Evolutionary conservation across 164 flowering plant species (phyloP).

Genomic region (Berberis thunbergii): DNA sequence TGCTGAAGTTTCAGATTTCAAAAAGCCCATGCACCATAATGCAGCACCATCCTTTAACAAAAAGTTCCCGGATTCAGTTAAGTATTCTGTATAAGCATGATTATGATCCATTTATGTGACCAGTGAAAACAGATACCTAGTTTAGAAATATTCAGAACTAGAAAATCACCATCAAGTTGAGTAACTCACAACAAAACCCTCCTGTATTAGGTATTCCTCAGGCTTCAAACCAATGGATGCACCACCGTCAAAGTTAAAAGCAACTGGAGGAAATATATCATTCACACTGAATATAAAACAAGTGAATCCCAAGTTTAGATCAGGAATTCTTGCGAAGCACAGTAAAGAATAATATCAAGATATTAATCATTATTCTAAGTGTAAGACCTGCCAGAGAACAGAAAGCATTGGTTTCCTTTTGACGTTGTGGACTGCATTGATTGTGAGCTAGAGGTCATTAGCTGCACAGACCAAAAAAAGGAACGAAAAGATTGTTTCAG

Average conservation of each 20-base stretch:
- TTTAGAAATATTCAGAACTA: too few relatives aligned
- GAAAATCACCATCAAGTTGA: not conserved
- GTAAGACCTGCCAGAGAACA: conserved; percentile 14
- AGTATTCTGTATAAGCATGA: not conserved
- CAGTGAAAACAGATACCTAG: too few relatives aligned
- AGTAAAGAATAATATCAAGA: too few relatives aligned
- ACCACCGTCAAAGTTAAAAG: conserved; percentile 71
- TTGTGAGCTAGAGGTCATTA: conserved; percentile 36
- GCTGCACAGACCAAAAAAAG: conserved; percentile 25
- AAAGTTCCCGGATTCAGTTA: conserved; percentile 3
- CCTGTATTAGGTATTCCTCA: conserved; percentile 54
- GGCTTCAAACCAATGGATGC: conserved; percentile 71
- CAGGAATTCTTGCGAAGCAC: too few relatives aligned
- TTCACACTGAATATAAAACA: conserved; percentile 35
- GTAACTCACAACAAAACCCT: conserved; percentile 55
- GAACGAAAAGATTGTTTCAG: not conserved
- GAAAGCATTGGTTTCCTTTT: conserved; percentile 55
- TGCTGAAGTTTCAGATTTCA: conserved; percentile 52
- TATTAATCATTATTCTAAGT: not conserved
- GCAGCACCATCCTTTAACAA: conserved; percentile 50
- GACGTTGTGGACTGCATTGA: conserved; percentile 31
- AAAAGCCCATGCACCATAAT: conserved; percentile 94
- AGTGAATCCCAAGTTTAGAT: not conserved
- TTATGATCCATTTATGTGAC: not conserved
- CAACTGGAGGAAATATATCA: conserved; percentile 63